These are phyloP conservation scores for Chlamydomonas urium DNA, from an alignment of 139 green algal species.

Conservation along the genomic window DNA sequence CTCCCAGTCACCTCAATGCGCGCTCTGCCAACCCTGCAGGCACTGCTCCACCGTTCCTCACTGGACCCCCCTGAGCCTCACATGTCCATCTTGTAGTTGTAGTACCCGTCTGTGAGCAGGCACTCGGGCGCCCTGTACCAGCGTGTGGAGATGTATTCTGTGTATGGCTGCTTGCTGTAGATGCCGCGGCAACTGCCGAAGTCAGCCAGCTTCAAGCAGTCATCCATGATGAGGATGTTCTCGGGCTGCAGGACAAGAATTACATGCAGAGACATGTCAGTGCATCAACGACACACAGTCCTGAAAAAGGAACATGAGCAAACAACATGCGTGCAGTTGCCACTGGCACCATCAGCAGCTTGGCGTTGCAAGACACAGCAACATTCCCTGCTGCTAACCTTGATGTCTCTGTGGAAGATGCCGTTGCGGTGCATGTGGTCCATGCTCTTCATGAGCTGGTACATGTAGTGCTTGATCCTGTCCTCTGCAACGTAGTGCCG, in stretches of 20 bases:
- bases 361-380: too few species aligned
- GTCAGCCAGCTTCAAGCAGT: conserved; percentile 80
- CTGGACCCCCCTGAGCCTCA: too few species aligned
- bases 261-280: too few species aligned
- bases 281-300: too few species aligned
- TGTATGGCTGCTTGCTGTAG: conserved; percentile 85
- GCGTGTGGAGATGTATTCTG: conserved; percentile 83
- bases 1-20: too few species aligned
- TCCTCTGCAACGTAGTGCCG: conserved; percentile 81
- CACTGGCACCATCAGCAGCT: too few species aligned
- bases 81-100: conserved; percentile 93
- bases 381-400: too few species aligned
- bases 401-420: conserved; percentile 88
- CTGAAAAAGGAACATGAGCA: too few species aligned
- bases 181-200: conserved; percentile 81
- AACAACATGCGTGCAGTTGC: too few species aligned
- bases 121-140: conserved; percentile 79
- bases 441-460: conserved; percentile 83
- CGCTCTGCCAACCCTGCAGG: too few species aligned
- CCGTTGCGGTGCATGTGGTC: conserved; percentile 87
- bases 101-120: conserved; percentile 83
- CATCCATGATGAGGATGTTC: conserved; percentile 87
- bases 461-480: conserved; percentile 73
- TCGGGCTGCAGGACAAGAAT: conserved; percentile 60
- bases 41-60: background rate